Evolutionary conservation across 495 filamentous ascomycete genomes (phyloP).

Genomic region (Tuber umbilicatum): DNA sequence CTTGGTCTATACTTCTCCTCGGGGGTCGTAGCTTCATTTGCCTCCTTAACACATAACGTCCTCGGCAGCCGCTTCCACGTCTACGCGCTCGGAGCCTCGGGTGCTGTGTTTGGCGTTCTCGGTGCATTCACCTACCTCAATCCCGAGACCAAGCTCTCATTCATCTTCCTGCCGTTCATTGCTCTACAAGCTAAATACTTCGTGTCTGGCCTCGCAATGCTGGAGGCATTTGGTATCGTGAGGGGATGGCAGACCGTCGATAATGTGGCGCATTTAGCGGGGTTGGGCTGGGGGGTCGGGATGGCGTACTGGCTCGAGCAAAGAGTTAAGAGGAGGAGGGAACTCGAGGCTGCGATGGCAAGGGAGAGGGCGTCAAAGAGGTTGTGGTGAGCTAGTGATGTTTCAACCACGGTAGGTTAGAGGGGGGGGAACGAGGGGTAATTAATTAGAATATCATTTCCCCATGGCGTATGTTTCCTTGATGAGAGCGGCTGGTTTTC

Average conservation of each 20-base stretch:
- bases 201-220: slow-evolving; percentile 46
- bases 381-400: slow-evolving; percentile 4
- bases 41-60: slow-evolving; percentile 56
- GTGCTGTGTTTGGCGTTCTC: slow-evolving; percentile 61
- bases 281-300: slow-evolving; percentile 42
- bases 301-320: slow-evolving; percentile 34
- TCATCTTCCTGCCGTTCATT: slow-evolving; percentile 49
- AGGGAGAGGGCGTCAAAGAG: not conserved
- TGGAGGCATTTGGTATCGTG: slow-evolving; percentile 49
- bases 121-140: slow-evolving; percentile 65
- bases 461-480: not conserved
- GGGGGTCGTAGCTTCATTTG: slow-evolving; percentile 60
- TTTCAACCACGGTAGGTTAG: not conserved
- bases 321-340: slow-evolving; percentile 24
- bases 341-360: slow-evolving; percentile 2
- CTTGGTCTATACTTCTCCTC: slow-evolving; percentile 66
- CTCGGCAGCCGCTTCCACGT: slow-evolving; percentile 49
- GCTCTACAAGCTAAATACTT: slow-evolving; percentile 50
- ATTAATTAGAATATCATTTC: not conserved
- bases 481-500: not conserved
- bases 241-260: slow-evolving; percentile 50
- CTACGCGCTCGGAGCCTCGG: slow-evolving; percentile 65
- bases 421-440: not conserved
- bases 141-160: slow-evolving; percentile 48
- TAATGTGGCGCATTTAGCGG: slow-evolving; percentile 66